Evolutionary conservation across 2,329 filamentous ascomycete genomes (phyloP).

Genomic region (Diaporthe longicolla): DNA sequence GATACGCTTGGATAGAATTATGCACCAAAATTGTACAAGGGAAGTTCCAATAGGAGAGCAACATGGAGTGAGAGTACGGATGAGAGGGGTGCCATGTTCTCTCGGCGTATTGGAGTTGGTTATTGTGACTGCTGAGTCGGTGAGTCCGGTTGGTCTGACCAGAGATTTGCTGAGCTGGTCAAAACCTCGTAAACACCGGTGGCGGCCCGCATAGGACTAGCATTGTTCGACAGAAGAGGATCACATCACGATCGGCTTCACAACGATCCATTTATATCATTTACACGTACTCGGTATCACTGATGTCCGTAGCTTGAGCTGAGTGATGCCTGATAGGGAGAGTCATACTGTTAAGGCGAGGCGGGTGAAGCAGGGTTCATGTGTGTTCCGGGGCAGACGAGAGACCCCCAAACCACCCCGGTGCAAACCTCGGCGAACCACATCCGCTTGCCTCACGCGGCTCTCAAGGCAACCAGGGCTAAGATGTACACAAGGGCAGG

Average conservation of each 20-base stretch:
- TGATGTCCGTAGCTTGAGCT: too few species aligned
- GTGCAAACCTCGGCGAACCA: conserved; percentile 21
- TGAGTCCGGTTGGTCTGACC: not conserved
- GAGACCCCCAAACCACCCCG: conserved; percentile 19
- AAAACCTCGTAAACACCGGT: too few species aligned
- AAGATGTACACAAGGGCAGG: not conserved
- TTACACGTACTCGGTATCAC: accelerated
- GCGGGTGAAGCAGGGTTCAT: not conserved
- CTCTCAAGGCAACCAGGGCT: conserved; percentile 5
- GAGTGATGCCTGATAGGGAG: too few species aligned
- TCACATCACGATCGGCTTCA: too few species aligned
- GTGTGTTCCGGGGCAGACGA: not conserved
- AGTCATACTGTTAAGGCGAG: not conserved
- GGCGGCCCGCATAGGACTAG: too few species aligned
- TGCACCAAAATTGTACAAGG: too few species aligned
- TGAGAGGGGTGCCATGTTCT: not conserved
- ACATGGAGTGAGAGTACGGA: too few species aligned
- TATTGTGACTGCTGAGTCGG: not conserved
- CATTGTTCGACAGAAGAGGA: too few species aligned
- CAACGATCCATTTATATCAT: too few species aligned
- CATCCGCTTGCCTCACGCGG: not conserved
- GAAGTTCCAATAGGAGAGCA: too few species aligned
- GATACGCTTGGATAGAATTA: not conserved
- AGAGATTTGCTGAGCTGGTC: not conserved
- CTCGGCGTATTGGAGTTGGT: too few species aligned